Evolutionary conservation across 495 filamentous ascomycete species (phyloP).

Genomic region (Penicillium cataractarum): DNA sequence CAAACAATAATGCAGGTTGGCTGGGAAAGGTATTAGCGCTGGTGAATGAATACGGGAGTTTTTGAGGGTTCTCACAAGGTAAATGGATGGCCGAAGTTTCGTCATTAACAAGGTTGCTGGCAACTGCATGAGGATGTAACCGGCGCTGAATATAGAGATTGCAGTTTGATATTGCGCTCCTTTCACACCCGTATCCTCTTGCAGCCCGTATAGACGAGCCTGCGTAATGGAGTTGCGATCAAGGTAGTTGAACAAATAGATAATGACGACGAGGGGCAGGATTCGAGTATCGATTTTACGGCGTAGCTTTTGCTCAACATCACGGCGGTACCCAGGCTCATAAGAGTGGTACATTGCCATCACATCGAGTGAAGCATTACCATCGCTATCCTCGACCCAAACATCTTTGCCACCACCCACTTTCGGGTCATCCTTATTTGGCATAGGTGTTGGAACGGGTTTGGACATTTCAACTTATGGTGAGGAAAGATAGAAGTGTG

Average conservation of each 20-base stretch:
- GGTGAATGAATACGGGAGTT: background rate
- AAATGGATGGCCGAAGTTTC: slow-evolving; percentile 57
- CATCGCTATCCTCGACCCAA: slow-evolving; percentile 20
- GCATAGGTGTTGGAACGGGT: slow-evolving; percentile 2
- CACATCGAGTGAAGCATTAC: slow-evolving; percentile 4
- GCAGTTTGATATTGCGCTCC: slow-evolving; percentile 56
- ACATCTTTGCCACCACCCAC: slow-evolving; percentile 5
- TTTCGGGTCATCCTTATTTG: slow-evolving; percentile 9
- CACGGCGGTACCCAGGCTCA: slow-evolving; percentile 18
- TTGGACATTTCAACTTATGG: background rate
- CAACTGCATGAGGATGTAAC: slow-evolving; percentile 48
- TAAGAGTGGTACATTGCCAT: slow-evolving; percentile 23
- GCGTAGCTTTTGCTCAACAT: slow-evolving; percentile 31
- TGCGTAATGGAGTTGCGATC: slow-evolving; percentile 60
- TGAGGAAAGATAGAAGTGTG: background rate
- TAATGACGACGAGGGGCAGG: slow-evolving; percentile 61
- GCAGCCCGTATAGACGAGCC: slow-evolving; percentile 50
- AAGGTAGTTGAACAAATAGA: slow-evolving; percentile 78
- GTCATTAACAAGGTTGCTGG: slow-evolving; percentile 40
- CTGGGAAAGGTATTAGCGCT: background rate
- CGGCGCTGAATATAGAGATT: slow-evolving; percentile 65
- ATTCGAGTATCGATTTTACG: slow-evolving; percentile 60
- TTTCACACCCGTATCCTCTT: slow-evolving; percentile 46
- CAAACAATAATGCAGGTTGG: slow-evolving; percentile 64
- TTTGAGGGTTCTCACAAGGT: slow-evolving; percentile 48